A percentile compares a stretch with the other conserved stretches of the same genome.
phyloP scores from a whole-genome alignment of 2,329 filamentous ascomycete genomes.

The Microcyclospora pomicola region DNA sequence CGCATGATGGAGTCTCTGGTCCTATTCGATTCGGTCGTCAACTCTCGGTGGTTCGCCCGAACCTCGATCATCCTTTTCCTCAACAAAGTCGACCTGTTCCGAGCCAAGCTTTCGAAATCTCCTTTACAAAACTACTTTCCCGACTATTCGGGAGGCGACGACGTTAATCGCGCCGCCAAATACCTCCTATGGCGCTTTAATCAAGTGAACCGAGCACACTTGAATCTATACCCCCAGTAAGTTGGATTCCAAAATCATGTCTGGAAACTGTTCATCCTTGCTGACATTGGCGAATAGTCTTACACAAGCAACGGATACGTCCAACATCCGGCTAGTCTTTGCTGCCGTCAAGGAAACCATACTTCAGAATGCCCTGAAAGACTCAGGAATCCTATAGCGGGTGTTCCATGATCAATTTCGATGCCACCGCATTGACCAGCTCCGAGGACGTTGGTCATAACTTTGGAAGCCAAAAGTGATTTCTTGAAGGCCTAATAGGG shows the following conservation, averaged over 20 bases:
- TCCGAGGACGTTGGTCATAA: no score
- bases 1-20: constrained; percentile 98
- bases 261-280: not conserved
- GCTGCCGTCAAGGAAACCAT: constrained; percentile 98
- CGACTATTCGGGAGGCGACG: constrained; percentile 93
- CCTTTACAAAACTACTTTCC: constrained; percentile 92
- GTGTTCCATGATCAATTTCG: no score
- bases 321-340: constrained; percentile 94
- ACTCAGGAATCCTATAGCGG: constrained; percentile 71
- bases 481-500: no score
- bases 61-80: constrained; percentile 97
- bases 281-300: constrained; percentile 43
- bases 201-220: constrained; percentile 88
- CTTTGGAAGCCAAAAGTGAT: no score
- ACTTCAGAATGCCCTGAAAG: constrained; percentile 92
- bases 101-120: constrained; percentile 79
- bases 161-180: constrained; percentile 95
- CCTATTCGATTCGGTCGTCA: constrained; percentile 95
- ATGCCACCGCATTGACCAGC: no score
- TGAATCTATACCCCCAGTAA: constrained; percentile 96
- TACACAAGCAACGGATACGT: constrained; percentile 96
- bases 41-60: constrained; percentile 97
- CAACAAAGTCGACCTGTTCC: constrained; percentile 98
- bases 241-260: constrained; percentile 25
- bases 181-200: constrained; percentile 98